These are phyloP conservation scores for Globisporangium apiculatum DNA, from an alignment of 352 stramenopile species.

Conservation along the genomic window DNA sequence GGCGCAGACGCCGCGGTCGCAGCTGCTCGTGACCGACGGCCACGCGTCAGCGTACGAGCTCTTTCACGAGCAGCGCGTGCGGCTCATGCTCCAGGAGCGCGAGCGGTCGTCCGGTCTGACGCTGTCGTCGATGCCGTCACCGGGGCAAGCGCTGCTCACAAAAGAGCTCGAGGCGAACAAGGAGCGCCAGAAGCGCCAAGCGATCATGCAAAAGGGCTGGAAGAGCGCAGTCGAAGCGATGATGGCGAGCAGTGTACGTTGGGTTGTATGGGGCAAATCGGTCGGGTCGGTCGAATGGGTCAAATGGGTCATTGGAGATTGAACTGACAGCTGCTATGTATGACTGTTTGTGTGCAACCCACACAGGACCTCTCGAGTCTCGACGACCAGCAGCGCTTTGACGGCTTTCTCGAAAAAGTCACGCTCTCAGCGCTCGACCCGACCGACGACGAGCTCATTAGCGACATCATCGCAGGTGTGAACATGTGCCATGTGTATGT, in stretches of 20 bases:
- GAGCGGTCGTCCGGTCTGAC: slow-evolving; percentile 56
- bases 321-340: no score
- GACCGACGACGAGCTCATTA: slow-evolving; percentile 45
- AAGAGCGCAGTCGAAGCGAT: slow-evolving; percentile 82
- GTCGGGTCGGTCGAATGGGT: background rate
- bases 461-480: slow-evolving; percentile 14
- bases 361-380: slow-evolving; percentile 36
- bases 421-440: slow-evolving; percentile 50
- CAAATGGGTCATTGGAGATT: background rate
- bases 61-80: slow-evolving; percentile 80
- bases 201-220: slow-evolving; percentile 87
- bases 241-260: slow-evolving; percentile 59
- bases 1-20: slow-evolving; percentile 74
- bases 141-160: slow-evolving; percentile 81
- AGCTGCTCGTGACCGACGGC: slow-evolving; percentile 76
- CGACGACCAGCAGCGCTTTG: slow-evolving; percentile 56
- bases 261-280: slow-evolving; percentile 1
- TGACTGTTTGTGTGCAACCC: no score
- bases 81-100: slow-evolving; percentile 79
- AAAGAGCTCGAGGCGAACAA: slow-evolving; percentile 87
- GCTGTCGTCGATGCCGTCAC: slow-evolving; percentile 68
- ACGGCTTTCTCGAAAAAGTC: slow-evolving; percentile 57
- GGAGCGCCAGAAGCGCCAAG: slow-evolving; percentile 79
- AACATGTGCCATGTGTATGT: background rate
- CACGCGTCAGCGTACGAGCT: slow-evolving; percentile 82